Base-by-base conservation (phyloP, 768 basidiomycete genomes). In the Strobilomyces dryophilus region DNA sequence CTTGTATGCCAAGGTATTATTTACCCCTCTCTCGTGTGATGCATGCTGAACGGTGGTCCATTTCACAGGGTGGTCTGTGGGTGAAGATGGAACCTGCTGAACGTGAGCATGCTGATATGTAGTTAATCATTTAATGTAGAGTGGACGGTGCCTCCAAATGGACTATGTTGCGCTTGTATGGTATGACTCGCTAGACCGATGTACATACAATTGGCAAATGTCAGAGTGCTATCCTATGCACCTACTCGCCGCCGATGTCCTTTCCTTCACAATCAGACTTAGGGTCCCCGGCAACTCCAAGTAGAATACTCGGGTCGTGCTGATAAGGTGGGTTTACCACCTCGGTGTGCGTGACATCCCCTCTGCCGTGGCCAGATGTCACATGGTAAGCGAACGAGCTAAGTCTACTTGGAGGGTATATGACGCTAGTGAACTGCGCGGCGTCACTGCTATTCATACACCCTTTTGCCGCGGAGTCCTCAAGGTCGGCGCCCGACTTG, bases 11-110 rank as follows among this genome's bases (percentile, higher is more conserved):
- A 66, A 73, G 68, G 75, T 76, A 55, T 45, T 14, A 45, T 39
- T 37, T 8, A 18, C 24, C 9, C 4, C 29, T 9, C 26, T 9
- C 12, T 17, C 9, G 27, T 21, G 29, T 1, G 1, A 1, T 40
- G 42, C 9, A 14, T 18, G 15, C 20, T 39, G 15, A 44, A 32
- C 29, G 11, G 3, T 17, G 18, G 17, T 29, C 35, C 47, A 9
- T 14, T 20, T 45, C n/a, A 2, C 37, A 77, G 76, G 76, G 76
- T 1, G 78, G 78, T 11, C 54, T 79, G 20, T 79, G 78, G 77
- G 69, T 76, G 29, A 74, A 64, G 50, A 75, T 77, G 77, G 63
- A 60, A 18, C 61, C 68, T 41, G 63, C 56, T 1, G 67, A 71
- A 21, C 10, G 3, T 62, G 54, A 34, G 21, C 12, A 27, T 14